Conservation (phyloP, 176 grass and related monocot species). For the Pontederia crassipes region DNA sequence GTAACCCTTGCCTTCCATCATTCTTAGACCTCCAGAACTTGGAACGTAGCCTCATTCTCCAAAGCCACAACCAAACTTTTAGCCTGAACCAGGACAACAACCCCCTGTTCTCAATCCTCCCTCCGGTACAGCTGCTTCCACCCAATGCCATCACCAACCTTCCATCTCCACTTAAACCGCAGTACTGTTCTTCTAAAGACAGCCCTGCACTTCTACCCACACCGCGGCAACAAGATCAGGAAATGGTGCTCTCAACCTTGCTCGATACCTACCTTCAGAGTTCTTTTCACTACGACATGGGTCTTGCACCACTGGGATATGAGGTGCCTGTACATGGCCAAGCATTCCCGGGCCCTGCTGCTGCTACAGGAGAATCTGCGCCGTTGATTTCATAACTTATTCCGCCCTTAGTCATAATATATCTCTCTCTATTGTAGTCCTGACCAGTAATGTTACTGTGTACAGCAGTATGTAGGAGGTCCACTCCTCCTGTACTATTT, state of each 20-base stretch:
- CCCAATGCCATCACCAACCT: not conserved
- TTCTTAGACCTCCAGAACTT: conserved; percentile 34
- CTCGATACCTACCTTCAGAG: conserved; percentile 50
- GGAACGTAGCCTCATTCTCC: conserved; percentile 21
- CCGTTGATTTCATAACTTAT: too few species aligned
- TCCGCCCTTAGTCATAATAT: too few species aligned
- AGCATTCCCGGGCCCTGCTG: too few species aligned
- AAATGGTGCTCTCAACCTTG: conserved; percentile 22
- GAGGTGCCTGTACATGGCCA: too few species aligned
- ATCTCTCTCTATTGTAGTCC: too few species aligned
- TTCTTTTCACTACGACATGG: conserved; percentile 46
- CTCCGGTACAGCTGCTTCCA: conserved; percentile 1
- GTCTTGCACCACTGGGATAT: conserved; percentile 10
- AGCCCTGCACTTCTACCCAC: not conserved
- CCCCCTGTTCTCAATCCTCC: conserved; percentile 22
- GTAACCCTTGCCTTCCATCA: conserved; percentile 44
- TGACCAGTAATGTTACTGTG: too few species aligned
- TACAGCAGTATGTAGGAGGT: too few species aligned
- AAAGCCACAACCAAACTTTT: conserved; percentile 18
- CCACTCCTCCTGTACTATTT: too few species aligned
- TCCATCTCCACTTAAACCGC: not conserved
- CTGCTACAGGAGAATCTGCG: too few species aligned
- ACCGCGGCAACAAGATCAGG: not conserved
- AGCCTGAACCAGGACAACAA: conserved; percentile 22
- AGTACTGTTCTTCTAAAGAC: conserved; percentile 1